These are phyloP conservation scores for Candida berthetii DNA, from an alignment of 805 yeast genomes.

Conservation along the genomic window DNA sequence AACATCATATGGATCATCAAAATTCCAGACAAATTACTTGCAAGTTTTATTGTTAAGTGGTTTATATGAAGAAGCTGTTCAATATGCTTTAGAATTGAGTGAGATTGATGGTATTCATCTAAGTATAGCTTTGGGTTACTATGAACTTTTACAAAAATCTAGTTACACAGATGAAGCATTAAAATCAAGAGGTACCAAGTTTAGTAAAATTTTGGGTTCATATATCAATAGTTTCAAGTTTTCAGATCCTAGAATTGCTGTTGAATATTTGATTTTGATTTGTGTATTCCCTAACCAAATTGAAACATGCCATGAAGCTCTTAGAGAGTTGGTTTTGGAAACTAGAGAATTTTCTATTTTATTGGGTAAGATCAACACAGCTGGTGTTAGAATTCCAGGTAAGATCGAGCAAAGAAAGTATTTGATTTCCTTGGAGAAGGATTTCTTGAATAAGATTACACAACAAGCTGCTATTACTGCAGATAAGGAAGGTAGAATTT, in stretches of 20 bases:
- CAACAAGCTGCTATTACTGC: constrained; percentile 83
- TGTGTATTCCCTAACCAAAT: constrained; percentile 48
- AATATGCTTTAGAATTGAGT: constrained; percentile 51
- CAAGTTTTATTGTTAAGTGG: constrained; percentile 74
- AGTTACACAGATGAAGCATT: constrained; percentile 27
- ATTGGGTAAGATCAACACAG: constrained; percentile 76
- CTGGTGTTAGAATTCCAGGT: constrained; percentile 78
- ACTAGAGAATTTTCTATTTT: constrained; percentile 79
- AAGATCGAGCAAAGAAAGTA: constrained; percentile 72
- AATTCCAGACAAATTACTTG: constrained; percentile 67
- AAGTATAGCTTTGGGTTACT: constrained; percentile 73
- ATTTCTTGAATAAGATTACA: constrained; percentile 64
- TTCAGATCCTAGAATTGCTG: constrained; percentile 85
- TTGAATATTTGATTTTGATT: constrained; percentile 77
- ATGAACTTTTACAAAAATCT: constrained; percentile 57
- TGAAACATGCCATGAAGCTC: constrained; percentile 64
- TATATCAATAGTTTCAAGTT: constrained; percentile 79
- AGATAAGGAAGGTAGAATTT: constrained; percentile 83
- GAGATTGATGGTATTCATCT: constrained; percentile 89
- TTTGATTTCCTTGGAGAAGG: constrained; percentile 54
- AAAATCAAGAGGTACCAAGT: constrained; percentile 28
- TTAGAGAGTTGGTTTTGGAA: constrained; percentile 78
- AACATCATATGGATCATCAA: constrained; percentile 63
- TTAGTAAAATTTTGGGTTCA: constrained; percentile 66
- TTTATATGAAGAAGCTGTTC: constrained; percentile 73